Evolutionary conservation across 2,329 filamentous ascomycete species (phyloP).

Genomic region (Rosellinia necatrix): DNA sequence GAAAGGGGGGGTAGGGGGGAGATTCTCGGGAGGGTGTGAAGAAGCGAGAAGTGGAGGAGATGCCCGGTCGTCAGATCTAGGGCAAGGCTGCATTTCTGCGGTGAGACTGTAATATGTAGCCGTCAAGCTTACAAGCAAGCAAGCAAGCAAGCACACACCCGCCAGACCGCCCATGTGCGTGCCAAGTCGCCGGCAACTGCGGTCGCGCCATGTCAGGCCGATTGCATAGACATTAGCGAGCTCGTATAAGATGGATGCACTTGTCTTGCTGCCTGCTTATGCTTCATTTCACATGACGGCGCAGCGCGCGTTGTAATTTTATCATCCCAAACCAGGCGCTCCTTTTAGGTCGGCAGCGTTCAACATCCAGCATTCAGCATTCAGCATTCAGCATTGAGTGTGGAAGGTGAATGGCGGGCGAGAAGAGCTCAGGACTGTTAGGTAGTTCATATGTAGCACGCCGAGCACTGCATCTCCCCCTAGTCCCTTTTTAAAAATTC

Average conservation of each 20-base stretch:
- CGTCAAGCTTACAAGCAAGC: slow-evolving; percentile 4
- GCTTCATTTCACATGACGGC: background rate
- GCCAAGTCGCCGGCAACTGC: slow-evolving; percentile 6
- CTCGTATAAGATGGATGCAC: too few species aligned
- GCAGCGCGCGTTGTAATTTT: background rate
- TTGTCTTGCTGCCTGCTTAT: too few species aligned
- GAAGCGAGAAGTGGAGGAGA: background rate
- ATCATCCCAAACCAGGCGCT: too few species aligned
- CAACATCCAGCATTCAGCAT: background rate
- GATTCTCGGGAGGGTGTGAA: background rate
- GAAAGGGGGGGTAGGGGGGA: too few species aligned
- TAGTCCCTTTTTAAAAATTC: too few species aligned
- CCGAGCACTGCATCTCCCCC: too few species aligned
- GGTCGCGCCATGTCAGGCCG: background rate
- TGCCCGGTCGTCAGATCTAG: slow-evolving; percentile 1
- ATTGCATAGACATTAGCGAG: slow-evolving; percentile 1
- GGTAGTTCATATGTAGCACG: background rate
- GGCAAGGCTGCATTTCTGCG: slow-evolving; percentile 3
- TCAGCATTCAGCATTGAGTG: background rate
- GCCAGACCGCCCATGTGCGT: background rate
- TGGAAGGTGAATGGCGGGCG: background rate
- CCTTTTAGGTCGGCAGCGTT: too few species aligned
- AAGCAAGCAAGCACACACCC: too few species aligned
- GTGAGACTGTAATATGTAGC: slow-evolving; percentile 15
- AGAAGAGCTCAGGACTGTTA: background rate